These are phyloP conservation scores for Globisporangium yorkense DNA, from an alignment of 352 stramenopile genomes.

Conservation along the genomic window DNA sequence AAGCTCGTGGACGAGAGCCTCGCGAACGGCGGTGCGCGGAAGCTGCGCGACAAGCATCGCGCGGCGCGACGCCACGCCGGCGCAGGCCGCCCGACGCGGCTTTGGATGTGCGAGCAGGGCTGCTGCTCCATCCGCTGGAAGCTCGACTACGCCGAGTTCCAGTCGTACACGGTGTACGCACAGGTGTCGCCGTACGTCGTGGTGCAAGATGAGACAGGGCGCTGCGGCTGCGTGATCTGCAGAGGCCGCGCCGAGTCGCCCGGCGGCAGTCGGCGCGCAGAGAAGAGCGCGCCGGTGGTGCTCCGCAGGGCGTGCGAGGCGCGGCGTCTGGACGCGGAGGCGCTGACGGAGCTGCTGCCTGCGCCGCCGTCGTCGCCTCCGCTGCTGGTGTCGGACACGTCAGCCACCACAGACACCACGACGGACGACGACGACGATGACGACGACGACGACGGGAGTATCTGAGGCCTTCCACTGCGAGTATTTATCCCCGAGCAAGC, in stretches of 20 bases:
- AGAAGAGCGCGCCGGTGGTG: slow-evolving; percentile 3
- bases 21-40: background rate
- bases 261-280: background rate
- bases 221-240: slow-evolving; percentile 61
- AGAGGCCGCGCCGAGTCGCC: slow-evolving; percentile 24
- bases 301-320: slow-evolving; percentile 7
- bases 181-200: slow-evolving; percentile 64
- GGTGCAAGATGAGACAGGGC: slow-evolving; percentile 42
- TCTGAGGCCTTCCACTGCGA: slow-evolving; percentile 4
- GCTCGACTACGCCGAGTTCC: slow-evolving; percentile 70
- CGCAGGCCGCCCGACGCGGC: slow-evolving; percentile 17
- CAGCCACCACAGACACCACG: background rate
- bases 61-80: background rate
- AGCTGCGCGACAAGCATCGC: slow-evolving; percentile 8
- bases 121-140: slow-evolving; percentile 75
- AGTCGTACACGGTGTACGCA: slow-evolving; percentile 59
- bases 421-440: slow-evolving; percentile 7
- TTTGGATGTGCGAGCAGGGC: slow-evolving; percentile 55
- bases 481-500: background rate
- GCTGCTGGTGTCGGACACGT: slow-evolving; percentile 2
- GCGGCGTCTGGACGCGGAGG: slow-evolving; percentile 1
- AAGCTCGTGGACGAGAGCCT: slow-evolving; percentile 11
- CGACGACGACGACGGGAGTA: slow-evolving; percentile 6
- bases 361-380: background rate
- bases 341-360: background rate